phyloP scores from a whole-genome alignment of 2,329 filamentous ascomycete species.

The Myotisia sp. region DNA sequence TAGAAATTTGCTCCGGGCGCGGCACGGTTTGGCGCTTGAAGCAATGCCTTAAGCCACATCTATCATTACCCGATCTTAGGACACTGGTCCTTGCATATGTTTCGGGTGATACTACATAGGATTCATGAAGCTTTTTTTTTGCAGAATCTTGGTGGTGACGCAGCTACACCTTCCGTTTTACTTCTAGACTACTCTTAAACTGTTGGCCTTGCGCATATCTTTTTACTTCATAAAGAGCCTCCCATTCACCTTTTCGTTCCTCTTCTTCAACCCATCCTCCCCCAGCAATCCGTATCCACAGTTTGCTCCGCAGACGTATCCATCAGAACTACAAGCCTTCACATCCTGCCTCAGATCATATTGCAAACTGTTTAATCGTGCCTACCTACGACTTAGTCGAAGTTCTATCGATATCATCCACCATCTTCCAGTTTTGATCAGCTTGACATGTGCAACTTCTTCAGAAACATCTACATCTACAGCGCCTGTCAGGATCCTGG shows the following conservation, averaged over 20 bases:
- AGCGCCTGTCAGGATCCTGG: slow-evolving; percentile 54
- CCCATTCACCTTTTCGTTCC: neutral
- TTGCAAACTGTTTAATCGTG: neutral
- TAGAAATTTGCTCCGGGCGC: too few species aligned
- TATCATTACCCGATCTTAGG: neutral
- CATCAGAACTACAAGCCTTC: neutral
- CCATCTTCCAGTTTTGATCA: neutral
- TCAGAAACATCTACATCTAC: slow-evolving; percentile 66
- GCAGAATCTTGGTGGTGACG: neutral
- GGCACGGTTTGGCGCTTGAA: slow-evolving; percentile 4
- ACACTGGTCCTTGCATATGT: slow-evolving; percentile 3
- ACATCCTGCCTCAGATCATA: neutral
- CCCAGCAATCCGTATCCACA: neutral
- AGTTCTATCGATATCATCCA: neutral
- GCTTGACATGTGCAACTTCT: slow-evolving; percentile 44
- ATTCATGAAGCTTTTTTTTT: neutral
- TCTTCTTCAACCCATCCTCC: neutral
- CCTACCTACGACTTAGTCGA: neutral
- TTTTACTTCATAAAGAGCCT: neutral
- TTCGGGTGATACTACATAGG: slow-evolving; percentile 5
- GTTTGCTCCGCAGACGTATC: neutral
- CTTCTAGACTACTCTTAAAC: neutral
- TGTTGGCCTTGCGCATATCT: neutral
- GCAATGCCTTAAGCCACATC: neutral
- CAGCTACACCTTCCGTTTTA: neutral